Conservation (phyloP, 83 land plant genomes). For the Thuja plicata region DNA sequence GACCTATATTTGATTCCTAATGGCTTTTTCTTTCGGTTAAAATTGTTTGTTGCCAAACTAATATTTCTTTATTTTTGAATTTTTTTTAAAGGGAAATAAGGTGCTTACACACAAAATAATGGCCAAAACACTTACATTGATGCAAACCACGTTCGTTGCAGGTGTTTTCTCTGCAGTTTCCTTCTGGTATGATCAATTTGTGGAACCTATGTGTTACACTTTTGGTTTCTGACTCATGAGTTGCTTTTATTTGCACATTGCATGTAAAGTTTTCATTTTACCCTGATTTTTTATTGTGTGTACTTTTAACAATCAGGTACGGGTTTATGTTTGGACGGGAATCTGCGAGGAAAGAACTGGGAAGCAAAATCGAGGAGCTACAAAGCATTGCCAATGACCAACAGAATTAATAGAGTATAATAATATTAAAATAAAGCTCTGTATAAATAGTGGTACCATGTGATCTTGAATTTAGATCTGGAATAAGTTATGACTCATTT, state of each 20-base stretch:
- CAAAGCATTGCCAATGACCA: conserved; percentile 17
- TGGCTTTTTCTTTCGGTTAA: background rate
- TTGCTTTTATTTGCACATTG: background rate
- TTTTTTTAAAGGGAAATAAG: background rate
- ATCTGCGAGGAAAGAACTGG: conserved; percentile 67
- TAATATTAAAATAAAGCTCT: background rate
- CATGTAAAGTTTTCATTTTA: background rate
- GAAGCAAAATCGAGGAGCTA: conserved; percentile 51
- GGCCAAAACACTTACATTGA: conserved; percentile 51
- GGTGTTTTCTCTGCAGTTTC: conserved; percentile 59
- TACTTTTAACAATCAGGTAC: conserved; percentile 41
- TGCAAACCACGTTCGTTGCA: conserved; percentile 43
- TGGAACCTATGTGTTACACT: background rate
- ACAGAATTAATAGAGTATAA: background rate
- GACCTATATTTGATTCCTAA: background rate
- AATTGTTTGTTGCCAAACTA: background rate
- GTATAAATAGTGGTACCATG: background rate
- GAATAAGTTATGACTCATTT: background rate
- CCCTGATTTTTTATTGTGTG: background rate
- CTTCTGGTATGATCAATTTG: conserved; percentile 30
- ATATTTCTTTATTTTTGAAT: background rate
- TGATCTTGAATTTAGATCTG: background rate
- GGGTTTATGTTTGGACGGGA: conserved; percentile 84
- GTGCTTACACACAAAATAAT: conserved; percentile 10
- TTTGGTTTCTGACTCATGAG: background rate